A percentile compares a stretch with the other conserved stretches of the same genome.
Conservation (phyloP, 495 filamentous ascomycete genomes). For the Xylona heveae region DNA sequence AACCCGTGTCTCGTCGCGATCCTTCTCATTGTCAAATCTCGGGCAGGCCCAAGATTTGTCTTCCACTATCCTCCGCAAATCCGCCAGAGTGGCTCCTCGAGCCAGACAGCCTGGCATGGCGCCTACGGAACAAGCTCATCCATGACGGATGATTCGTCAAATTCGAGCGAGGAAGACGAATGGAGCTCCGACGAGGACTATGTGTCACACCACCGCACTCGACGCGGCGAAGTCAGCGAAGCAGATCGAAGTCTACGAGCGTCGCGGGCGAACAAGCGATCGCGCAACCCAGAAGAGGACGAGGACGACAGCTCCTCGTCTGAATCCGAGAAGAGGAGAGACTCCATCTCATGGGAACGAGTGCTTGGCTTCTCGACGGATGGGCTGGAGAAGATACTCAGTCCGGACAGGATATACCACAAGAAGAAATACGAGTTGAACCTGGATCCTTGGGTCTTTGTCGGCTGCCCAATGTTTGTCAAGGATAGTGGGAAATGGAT, state of each 20-base stretch:
- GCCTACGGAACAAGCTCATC: conserved; percentile 20
- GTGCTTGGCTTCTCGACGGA: conserved; percentile 55
- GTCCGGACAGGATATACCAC: conserved; percentile 58
- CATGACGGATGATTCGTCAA: conserved; percentile 15
- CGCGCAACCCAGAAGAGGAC: conserved; percentile 18
- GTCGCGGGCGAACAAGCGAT: not conserved
- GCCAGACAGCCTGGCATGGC: conserved; percentile 9
- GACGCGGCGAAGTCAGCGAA: conserved; percentile 13
- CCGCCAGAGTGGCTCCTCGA: conserved; percentile 10
- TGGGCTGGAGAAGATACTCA: conserved; percentile 66
- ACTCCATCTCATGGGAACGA: conserved; percentile 51
- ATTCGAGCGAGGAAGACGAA: conserved; percentile 19
- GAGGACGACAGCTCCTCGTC: conserved; percentile 21
- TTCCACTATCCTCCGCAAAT: conserved; percentile 74
- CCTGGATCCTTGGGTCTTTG: conserved; percentile 63
- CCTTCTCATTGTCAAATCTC: conserved; percentile 60
- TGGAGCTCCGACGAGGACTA: conserved; percentile 29
- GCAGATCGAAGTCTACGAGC: not conserved
- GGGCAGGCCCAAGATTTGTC: conserved; percentile 63
- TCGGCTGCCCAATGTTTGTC: conserved; percentile 76
- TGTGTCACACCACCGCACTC: conserved; percentile 9
- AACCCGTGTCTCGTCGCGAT: conserved; percentile 47
- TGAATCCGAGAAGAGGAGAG: conserved; percentile 21
- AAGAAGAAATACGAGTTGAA: conserved; percentile 74
- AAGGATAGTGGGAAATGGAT: conserved; percentile 72